A percentile compares a stretch with the other conserved stretches of the same genome.
phyloP scores from a whole-genome alignment of 306 rosid species.

The Leucaena leucocephala region DNA sequence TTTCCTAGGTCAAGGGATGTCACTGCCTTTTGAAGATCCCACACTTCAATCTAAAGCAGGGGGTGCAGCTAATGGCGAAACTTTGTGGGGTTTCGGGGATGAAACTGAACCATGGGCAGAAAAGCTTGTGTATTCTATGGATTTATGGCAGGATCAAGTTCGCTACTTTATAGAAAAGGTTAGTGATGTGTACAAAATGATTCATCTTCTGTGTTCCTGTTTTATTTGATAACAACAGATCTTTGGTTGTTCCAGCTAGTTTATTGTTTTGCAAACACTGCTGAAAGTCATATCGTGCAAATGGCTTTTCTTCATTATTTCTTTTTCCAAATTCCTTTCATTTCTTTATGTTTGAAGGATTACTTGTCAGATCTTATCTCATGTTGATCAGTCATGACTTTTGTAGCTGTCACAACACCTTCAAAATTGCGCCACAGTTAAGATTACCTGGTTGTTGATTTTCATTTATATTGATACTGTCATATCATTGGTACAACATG shows the following conservation, averaged over 20 bases:
- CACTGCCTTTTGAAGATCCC: conserved; percentile 87
- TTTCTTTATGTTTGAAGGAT: background rate
- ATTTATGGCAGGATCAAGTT: conserved; percentile 96
- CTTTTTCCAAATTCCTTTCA: background rate
- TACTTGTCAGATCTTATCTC: background rate
- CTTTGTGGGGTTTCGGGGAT: conserved; percentile 91
- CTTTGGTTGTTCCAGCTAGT: conserved; percentile 8
- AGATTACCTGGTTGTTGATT: background rate
- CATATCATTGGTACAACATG: background rate
- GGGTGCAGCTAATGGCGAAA: conserved; percentile 35
- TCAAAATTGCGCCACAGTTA: background rate
- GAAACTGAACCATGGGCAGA: conserved; percentile 89
- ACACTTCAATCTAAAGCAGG: conserved; percentile 59
- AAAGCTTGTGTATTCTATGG: conserved; percentile 91
- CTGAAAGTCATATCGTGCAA: background rate
- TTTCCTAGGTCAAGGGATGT: conserved; percentile 96
- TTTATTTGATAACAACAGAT: conserved; percentile 20
- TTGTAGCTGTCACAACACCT: background rate
- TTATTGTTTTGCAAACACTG: conserved; percentile 14
- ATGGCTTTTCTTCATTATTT: conserved; percentile 9
- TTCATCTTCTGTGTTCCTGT: conserved; percentile 2
- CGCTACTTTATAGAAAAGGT: conserved; percentile 88
- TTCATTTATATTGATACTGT: background rate
- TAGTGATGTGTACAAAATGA: background rate
- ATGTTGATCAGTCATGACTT: background rate